phyloP scores from a whole-genome alignment of 2,329 filamentous ascomycete species.

The Chrysoporthe deuterocubensis region DNA sequence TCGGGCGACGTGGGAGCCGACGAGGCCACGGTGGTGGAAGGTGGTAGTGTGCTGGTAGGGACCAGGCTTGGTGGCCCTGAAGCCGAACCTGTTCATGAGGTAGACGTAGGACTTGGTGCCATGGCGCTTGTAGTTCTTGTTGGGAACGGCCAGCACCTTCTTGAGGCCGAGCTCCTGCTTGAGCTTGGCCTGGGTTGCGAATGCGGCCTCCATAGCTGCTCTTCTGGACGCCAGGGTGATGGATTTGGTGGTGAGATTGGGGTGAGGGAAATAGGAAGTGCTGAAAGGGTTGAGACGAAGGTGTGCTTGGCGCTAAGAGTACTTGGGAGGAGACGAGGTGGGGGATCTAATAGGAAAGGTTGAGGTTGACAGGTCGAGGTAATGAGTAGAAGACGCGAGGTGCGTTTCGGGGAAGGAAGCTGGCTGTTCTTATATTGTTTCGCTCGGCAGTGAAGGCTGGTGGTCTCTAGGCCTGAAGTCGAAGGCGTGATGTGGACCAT shows the following conservation, averaged over 20 bases:
- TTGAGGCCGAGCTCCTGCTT: constrained; percentile 42
- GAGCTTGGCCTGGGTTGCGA: constrained; percentile 41
- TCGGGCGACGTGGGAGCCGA: constrained; percentile 47
- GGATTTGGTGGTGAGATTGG: not conserved
- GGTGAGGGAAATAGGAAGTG: not conserved
- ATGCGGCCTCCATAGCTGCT: constrained; percentile 41
- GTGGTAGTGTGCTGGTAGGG: constrained; percentile 60
- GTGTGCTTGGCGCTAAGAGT: not conserved
- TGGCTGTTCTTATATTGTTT: constrained; percentile 20
- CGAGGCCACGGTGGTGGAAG: constrained; percentile 52
- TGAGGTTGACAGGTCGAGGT: not conserved
- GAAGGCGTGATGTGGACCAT: constrained; percentile 7
- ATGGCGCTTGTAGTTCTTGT: constrained; percentile 61
- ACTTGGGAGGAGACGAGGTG: constrained; percentile 12
- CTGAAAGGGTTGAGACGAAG: constrained; percentile 1
- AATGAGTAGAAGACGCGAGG: not conserved
- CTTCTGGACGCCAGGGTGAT: constrained; percentile 18
- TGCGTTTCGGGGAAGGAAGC: constrained; percentile 5
- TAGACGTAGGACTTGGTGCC: constrained; percentile 68
- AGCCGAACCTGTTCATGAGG: constrained; percentile 64
- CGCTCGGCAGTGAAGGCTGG: not conserved
- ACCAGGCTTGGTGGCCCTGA: constrained; percentile 64
- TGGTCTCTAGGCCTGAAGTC: not conserved
- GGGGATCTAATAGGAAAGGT: not conserved
- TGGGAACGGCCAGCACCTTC: constrained; percentile 57